Percentiles rank a stretch among this genome's conserved stretches.
phyloP scores from a whole-genome alignment of 2,329 filamentous ascomycete genomes.

The Pseudocercospora musae region DNA sequence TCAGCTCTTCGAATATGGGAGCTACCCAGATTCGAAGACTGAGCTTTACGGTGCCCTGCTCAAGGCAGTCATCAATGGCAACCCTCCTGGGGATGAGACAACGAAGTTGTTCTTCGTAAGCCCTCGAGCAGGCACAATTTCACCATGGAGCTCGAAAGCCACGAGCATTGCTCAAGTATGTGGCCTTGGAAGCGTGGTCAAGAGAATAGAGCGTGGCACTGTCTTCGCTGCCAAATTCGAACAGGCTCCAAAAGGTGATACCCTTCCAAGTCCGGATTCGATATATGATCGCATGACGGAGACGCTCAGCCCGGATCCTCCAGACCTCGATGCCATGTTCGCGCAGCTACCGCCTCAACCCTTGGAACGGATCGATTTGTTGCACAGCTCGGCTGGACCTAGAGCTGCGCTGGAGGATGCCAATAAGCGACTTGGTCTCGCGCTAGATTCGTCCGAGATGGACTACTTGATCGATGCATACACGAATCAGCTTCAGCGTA shows the following conservation, averaged over 20 bases:
- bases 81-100: slow-evolving; percentile 48
- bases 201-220: slow-evolving; percentile 83
- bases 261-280: slow-evolving; percentile 62
- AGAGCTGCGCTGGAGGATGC: slow-evolving; percentile 73
- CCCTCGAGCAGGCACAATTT: slow-evolving; percentile 77
- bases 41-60: slow-evolving; percentile 44
- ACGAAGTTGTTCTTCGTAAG: slow-evolving; percentile 66
- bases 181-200: slow-evolving; percentile 66
- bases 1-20: slow-evolving; percentile 60
- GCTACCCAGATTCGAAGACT: slow-evolving; percentile 46
- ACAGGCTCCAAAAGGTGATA: slow-evolving; percentile 45
- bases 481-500: slow-evolving; percentile 59
- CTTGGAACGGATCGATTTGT: slow-evolving; percentile 71
- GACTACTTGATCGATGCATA: slow-evolving; percentile 89
- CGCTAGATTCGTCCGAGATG: slow-evolving; percentile 83
- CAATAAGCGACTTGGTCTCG: slow-evolving; percentile 79
- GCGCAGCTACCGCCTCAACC: slow-evolving; percentile 62
- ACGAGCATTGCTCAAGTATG: slow-evolving; percentile 93
- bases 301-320: slow-evolving; percentile 63
- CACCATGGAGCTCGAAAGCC: slow-evolving; percentile 95
- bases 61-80: slow-evolving; percentile 49
- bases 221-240: slow-evolving; percentile 66
- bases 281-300: slow-evolving; percentile 97
- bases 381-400: slow-evolving; percentile 51
- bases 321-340: slow-evolving; percentile 75